Conservation (phyloP, 2,329 filamentous ascomycete species). For the Colletotrichum sp. region DNA sequence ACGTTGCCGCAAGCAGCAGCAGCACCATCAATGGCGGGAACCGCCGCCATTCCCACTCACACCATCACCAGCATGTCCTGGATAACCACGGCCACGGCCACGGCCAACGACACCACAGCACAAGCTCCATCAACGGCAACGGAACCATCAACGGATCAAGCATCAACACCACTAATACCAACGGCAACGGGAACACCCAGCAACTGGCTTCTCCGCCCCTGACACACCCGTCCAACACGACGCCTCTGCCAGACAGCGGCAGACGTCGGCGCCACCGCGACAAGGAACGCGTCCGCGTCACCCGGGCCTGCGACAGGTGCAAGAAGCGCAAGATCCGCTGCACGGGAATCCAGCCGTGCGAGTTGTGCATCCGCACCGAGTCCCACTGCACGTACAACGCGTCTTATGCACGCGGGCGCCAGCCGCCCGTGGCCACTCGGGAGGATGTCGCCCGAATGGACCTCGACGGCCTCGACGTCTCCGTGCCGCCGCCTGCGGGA, state of each 20-base stretch:
- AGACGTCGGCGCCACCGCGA: conserved; percentile 21
- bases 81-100: neutral
- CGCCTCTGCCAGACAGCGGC: conserved; percentile 8
- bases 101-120: neutral
- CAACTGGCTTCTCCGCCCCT: conserved; percentile 6
- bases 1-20: neutral
- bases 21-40: neutral
- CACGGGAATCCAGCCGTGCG: conserved; percentile 35
- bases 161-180: neutral
- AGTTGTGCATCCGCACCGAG: conserved; percentile 34
- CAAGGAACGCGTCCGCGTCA: conserved; percentile 44
- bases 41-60: conserved; percentile 14
- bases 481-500: neutral
- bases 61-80: neutral
- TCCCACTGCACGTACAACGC: conserved; percentile 52
- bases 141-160: neutral
- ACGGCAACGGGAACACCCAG: neutral
- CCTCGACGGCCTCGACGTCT: conserved; percentile 6
- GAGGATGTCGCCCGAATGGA: conserved; percentile 10
- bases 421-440: conserved; percentile 40
- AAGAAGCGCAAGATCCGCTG: conserved; percentile 49
- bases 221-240: neutral
- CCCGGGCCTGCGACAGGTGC: conserved; percentile 52
- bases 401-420: conserved; percentile 50
- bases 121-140: neutral